Conservation (phyloP, 345 rosid species). For the Linum tenue region DNA sequence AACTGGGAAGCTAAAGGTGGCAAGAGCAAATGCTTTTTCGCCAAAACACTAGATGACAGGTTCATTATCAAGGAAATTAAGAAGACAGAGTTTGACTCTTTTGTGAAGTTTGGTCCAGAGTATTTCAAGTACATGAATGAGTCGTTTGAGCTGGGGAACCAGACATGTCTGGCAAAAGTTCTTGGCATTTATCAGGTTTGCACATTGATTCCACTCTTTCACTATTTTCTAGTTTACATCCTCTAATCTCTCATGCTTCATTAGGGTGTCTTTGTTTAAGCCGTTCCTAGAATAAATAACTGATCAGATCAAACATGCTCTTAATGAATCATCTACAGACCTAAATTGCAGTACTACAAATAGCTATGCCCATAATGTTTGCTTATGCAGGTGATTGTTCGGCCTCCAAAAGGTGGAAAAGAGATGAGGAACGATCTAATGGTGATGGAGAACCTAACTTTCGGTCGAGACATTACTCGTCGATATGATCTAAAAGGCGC, state of each 20-base stretch:
- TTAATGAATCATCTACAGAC: conserved; percentile 39
- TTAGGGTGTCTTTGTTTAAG: neutral
- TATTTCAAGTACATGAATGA: conserved; percentile 79
- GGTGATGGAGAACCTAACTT: conserved; percentile 97
- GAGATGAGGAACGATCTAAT: conserved; percentile 77
- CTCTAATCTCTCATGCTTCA: neutral
- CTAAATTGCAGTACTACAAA: neutral
- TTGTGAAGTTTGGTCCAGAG: conserved; percentile 65
- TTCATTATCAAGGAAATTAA: conserved; percentile 89
- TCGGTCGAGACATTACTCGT: conserved; percentile 58
- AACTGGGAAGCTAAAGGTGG: conserved; percentile 98
- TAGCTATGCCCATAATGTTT: conserved; percentile 2
- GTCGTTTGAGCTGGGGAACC: conserved; percentile 65
- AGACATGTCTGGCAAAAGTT: conserved; percentile 93
- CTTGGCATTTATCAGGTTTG: conserved; percentile 92
- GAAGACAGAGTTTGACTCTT: conserved; percentile 86
- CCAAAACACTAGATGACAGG: conserved; percentile 82
- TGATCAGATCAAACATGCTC: neutral
- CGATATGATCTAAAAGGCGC: conserved; percentile 96
- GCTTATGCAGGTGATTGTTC: conserved; percentile 54
- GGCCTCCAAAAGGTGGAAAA: conserved; percentile 70
- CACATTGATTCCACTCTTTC: neutral
- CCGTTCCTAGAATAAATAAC: neutral
- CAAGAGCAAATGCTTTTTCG: conserved; percentile 79
- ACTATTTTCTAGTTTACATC: neutral